A percentile compares a stretch with the other conserved stretches of the same genome.
Evolutionary conservation across 139 green algal species (phyloP).

Genomic region (Asterochloris erici): DNA sequence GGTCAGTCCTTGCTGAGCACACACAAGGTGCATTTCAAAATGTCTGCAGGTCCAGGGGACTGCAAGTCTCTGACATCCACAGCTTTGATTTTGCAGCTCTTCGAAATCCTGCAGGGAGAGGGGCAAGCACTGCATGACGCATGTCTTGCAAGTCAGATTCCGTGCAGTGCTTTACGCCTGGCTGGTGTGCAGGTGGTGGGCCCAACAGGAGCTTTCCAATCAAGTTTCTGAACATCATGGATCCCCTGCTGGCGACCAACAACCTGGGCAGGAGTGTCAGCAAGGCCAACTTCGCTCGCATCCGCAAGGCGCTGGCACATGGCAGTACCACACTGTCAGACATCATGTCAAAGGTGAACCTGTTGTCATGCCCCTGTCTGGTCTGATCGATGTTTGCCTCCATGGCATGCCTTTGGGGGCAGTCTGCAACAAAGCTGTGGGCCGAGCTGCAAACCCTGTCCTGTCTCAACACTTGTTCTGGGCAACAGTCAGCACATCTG

Average conservation of each 20-base stretch:
- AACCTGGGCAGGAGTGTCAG: slow-evolving; percentile 92
- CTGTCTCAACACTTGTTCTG: neutral
- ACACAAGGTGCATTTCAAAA: too few relatives aligned
- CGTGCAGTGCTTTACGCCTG: neutral
- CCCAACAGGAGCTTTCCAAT: slow-evolving; percentile 35
- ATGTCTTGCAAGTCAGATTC: too few relatives aligned
- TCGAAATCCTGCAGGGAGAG: too few relatives aligned
- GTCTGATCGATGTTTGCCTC: neutral
- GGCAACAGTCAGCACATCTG: neutral
- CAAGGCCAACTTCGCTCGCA: slow-evolving; percentile 71
- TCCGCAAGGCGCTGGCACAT: slow-evolving; percentile 72
- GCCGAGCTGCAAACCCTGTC: neutral
- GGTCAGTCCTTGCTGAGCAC: neutral
- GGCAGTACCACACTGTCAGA: slow-evolving; percentile 43
- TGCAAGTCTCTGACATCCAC: too few relatives aligned
- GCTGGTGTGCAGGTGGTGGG: neutral
- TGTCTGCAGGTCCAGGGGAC: too few relatives aligned
- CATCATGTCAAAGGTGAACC: slow-evolving; percentile 33
- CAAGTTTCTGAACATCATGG: slow-evolving; percentile 89
- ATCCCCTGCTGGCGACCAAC: slow-evolving; percentile 92
- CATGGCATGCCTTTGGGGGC: neutral
- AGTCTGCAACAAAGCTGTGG: neutral
- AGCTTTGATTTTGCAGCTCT: too few relatives aligned
- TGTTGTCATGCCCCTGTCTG: neutral
- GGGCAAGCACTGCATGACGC: too few relatives aligned